phyloP scores from a whole-genome alignment of 2,329 filamentous ascomycete genomes.

The Pseudogymnoascus sp. region DNA sequence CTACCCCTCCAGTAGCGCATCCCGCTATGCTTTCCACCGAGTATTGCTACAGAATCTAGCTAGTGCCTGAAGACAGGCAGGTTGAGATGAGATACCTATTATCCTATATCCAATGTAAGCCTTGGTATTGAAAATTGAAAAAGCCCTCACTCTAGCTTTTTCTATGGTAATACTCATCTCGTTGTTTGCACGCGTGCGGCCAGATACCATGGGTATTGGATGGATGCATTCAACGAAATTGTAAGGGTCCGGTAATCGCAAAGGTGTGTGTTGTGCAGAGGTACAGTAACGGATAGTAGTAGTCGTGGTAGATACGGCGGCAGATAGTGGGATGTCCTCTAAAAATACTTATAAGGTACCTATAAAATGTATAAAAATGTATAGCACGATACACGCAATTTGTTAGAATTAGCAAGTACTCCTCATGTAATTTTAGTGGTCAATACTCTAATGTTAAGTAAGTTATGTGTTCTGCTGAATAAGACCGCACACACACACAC shows the following conservation, averaged over 20 bases:
- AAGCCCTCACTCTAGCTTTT: not conserved
- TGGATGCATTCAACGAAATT: not conserved
- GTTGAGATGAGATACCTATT: not conserved
- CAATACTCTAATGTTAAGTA: not conserved
- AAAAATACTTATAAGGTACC: not conserved
- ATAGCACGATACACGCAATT: not conserved
- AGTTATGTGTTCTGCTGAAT: not conserved
- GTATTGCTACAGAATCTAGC: not conserved
- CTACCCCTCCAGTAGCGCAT: not conserved
- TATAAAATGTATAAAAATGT: not conserved
- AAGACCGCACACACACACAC: not conserved
- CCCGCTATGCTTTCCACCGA: slow-evolving; percentile 1
- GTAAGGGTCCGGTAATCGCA: slow-evolving; percentile 3
- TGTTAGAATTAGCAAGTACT: not conserved
- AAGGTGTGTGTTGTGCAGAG: not conserved
- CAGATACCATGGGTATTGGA: not conserved
- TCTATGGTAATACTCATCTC: not conserved
- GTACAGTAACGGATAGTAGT: not conserved
- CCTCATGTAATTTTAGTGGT: not conserved
- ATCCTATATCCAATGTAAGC: not conserved
- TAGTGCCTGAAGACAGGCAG: not conserved
- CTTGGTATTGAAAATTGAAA: not conserved
- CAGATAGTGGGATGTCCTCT: not conserved
- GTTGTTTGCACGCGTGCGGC: not conserved
- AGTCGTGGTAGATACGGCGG: not conserved